phyloP scores from a whole-genome alignment of 345 rosid genomes.

The Abelmoschus esculentus region DNA sequence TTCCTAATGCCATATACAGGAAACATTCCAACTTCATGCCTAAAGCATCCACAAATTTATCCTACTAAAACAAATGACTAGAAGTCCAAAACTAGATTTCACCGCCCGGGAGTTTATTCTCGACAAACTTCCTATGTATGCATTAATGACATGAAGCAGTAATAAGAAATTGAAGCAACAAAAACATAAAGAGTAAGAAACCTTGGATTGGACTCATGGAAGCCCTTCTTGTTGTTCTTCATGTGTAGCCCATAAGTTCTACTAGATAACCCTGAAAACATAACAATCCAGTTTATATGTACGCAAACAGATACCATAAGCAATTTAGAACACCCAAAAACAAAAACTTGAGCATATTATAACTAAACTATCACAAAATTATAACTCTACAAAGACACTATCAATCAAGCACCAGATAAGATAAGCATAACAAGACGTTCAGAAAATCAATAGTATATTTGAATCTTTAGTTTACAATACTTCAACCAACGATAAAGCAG shows the following conservation, averaged over 20 bases:
- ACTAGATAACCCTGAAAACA: slow-evolving; percentile 5
- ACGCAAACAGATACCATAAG: neutral
- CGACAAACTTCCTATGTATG: neutral
- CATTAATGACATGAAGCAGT: neutral
- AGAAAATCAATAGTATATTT: neutral
- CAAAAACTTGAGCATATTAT: neutral
- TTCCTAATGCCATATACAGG: neutral
- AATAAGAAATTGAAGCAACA: neutral
- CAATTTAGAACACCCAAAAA: neutral
- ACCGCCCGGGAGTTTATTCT: neutral
- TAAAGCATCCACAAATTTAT: neutral
- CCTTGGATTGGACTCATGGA: slow-evolving; percentile 7
- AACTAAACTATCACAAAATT: neutral
- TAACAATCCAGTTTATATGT: neutral
- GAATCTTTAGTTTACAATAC: neutral
- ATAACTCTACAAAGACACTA: neutral
- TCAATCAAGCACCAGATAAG: neutral
- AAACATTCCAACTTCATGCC: neutral
- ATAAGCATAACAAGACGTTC: neutral
- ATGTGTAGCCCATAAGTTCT: neutral
- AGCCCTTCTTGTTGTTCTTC: neutral
- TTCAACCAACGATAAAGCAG: neutral
- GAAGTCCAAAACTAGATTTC: neutral
- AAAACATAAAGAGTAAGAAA: neutral
- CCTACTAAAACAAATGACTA: neutral